phyloP scores from a whole-genome alignment of 352 stramenopile genomes.

The Pythium brachiatum region DNA sequence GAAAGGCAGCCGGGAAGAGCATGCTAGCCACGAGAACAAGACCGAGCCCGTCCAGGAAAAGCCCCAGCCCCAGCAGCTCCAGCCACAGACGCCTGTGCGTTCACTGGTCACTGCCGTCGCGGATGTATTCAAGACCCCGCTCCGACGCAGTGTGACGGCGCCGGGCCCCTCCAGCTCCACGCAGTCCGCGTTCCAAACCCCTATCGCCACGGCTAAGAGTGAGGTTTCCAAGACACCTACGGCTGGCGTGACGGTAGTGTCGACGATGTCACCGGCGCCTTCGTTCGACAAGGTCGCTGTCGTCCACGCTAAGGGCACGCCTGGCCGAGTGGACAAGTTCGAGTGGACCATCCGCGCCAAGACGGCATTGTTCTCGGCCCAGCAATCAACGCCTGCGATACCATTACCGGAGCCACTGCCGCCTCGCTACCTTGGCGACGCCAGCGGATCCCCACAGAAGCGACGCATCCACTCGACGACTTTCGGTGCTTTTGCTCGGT shows the following conservation, averaged over 20 bases:
- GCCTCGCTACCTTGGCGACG: constrained; percentile 62
- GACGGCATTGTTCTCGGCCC: neutral
- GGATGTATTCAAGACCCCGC: constrained; percentile 40
- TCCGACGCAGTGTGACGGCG: constrained; percentile 29
- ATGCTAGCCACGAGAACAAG: neutral
- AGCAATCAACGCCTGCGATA: neutral
- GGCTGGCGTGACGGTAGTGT: constrained; percentile 19
- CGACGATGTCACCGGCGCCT: constrained; percentile 51
- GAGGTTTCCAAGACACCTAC: constrained; percentile 19
- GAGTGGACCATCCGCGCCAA: constrained; percentile 33
- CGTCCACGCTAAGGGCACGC: constrained; percentile 47
- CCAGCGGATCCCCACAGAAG: constrained; percentile 55
- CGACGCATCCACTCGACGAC: constrained; percentile 77
- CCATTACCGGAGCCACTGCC: constrained; percentile 29
- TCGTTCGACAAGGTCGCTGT: constrained; percentile 59
- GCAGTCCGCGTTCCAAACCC: neutral
- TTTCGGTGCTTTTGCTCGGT: constrained; percentile 71
- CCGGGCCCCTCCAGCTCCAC: neutral
- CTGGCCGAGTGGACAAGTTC: constrained; percentile 59
- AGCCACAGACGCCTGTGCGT: constrained; percentile 20
- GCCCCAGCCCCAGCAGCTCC: constrained; percentile 1
- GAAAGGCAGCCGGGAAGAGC: too few species aligned
- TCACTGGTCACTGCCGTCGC: neutral
- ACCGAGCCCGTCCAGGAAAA: neutral
- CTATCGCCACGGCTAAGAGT: neutral